Evolutionary conservation across 345 rosid species (phyloP).

Genomic region (Ceriops zippeliana): DNA sequence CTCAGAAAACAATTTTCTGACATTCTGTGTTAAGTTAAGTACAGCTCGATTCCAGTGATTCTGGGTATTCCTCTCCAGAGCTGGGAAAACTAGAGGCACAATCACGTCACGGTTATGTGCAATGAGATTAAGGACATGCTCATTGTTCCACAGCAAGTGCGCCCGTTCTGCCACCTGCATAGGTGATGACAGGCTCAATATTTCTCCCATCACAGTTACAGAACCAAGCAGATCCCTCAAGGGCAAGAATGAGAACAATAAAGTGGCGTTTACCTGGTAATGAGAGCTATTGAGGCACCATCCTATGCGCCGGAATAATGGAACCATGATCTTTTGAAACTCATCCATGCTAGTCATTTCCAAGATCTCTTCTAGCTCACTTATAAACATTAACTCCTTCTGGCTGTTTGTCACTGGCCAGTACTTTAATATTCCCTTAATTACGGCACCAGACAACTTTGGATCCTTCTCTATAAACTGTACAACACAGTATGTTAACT

Average conservation of each 20-base stretch:
- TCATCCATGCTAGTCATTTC: conserved; percentile 57
- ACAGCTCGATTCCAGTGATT: conserved; percentile 80
- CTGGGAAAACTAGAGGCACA: conserved; percentile 51
- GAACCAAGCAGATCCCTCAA: background rate
- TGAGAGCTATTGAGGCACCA: conserved; percentile 68
- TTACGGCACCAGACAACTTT: conserved; percentile 50
- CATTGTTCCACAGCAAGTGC: conserved; percentile 72
- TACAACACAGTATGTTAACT: conserved; percentile 59
- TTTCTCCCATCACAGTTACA: background rate
- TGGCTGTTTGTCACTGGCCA: conserved; percentile 84
- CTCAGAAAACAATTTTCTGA: conserved; percentile 52
- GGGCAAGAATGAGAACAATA: background rate
- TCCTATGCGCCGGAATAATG: conserved; percentile 62
- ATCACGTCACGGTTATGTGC: conserved; percentile 51
- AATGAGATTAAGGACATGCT: conserved; percentile 52
- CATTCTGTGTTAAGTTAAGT: conserved; percentile 56
- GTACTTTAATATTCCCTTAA: conserved; percentile 64
- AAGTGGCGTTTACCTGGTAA: conserved; percentile 52
- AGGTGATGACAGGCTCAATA: conserved; percentile 8
- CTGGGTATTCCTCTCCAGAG: conserved; percentile 56
- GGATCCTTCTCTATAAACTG: conserved; percentile 75
- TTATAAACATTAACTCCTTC: conserved; percentile 80
- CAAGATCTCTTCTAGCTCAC: conserved; percentile 77
- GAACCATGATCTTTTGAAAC: conserved; percentile 58
- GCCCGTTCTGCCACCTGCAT: conserved; percentile 82